Evolutionary conservation across 2,329 filamentous ascomycete species (phyloP).

Genomic region (Epichloe gansuensis): DNA sequence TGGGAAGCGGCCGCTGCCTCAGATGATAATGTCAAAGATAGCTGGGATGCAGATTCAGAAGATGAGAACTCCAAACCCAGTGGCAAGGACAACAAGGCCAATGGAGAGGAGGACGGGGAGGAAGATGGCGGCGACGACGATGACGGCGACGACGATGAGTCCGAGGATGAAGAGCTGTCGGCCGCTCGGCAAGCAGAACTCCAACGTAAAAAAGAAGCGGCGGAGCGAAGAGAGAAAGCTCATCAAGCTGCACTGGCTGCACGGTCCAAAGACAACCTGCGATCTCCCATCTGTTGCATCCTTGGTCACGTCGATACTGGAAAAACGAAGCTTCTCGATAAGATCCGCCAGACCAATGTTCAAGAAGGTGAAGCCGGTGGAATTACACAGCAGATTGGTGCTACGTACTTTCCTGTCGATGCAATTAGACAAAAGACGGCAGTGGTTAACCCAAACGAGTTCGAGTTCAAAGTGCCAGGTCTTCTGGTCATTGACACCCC

Average conservation of each 20-base stretch:
- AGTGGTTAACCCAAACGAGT: slow-evolving; percentile 83
- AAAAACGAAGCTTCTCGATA: slow-evolving; percentile 98
- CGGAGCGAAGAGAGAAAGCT: slow-evolving; percentile 75
- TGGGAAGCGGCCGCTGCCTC: slow-evolving; percentile 79
- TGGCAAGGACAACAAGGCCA: slow-evolving; percentile 8
- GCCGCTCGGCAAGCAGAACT: slow-evolving; percentile 60
- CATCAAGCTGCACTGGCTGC: slow-evolving; percentile 87
- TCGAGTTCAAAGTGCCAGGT: slow-evolving; percentile 96
- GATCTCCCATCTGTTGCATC: slow-evolving; percentile 98
- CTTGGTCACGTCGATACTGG: slow-evolving; percentile 99
- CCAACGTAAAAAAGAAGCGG: slow-evolving; percentile 75
- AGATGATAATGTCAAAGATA: slow-evolving; percentile 68
- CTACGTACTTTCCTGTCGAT: slow-evolving; percentile 95
- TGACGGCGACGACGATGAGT: slow-evolving; percentile 17
- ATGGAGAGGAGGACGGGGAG: slow-evolving; percentile 35
- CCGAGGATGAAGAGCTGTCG: slow-evolving; percentile 58
- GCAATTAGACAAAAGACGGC: slow-evolving; percentile 84
- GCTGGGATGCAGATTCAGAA: slow-evolving; percentile 81
- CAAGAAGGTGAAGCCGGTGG: slow-evolving; percentile 98
- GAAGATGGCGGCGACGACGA: slow-evolving; percentile 12
- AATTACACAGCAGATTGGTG: slow-evolving; percentile 99
- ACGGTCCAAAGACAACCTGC: slow-evolving; percentile 83
- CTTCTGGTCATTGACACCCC: slow-evolving; percentile 95
- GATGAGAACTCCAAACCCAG: slow-evolving; percentile 38
- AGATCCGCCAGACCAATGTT: slow-evolving; percentile 95